Evolutionary conservation across 345 rosid genomes (phyloP), one percentile per base, ranked within the genome.

Genomic region (Arabis alpina): DNA sequence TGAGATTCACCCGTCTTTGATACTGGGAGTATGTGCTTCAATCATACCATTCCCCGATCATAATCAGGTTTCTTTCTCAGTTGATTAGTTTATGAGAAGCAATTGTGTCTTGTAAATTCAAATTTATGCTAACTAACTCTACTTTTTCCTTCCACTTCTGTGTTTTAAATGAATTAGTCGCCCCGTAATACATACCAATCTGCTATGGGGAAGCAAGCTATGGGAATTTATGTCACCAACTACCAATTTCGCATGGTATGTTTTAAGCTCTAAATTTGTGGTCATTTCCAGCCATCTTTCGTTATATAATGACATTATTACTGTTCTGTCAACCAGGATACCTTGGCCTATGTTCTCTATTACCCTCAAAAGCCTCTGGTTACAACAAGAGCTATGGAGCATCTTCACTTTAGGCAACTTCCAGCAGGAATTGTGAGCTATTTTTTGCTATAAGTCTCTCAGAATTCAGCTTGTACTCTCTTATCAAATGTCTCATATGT

Each of bases 171-270:
- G 42, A 3, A 37, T 53, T 78, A 94, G 99, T 94, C 99, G 53
- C 97, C 96, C 2, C 96, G 99, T 91, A 94, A 94, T 74, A 94
- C 97, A 1, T 94, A 94, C 76, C 99, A 94, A 78, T 94, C 99
- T 45, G 97, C 99, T 32, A 94, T 94, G 97, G 99, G 99, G 47
- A 94, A 94, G 84, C 99, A 94, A 87, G 97, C 99, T 43, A 91
- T 94, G 97, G 99, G 99, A 70, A 89, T 94, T 44, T 94, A 94
- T 61, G 99, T 94, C 66, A 94, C 99, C 30, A 94, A 94, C 77
- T 94, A 88, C 84, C 99, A 94, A 63, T 94, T 94, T 48, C 91
- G 96, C 48, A 94, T 94, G 97, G 97, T 94, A 77, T 56, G 79
- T 24, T 47, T 45, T 44, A 72, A 60, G 74, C 34, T 36, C 59